Percentiles rank a stretch among this genome's conserved stretches.
Conservation (phyloP, 768 basidiomycete species). For the Suillus alpinus region DNA sequence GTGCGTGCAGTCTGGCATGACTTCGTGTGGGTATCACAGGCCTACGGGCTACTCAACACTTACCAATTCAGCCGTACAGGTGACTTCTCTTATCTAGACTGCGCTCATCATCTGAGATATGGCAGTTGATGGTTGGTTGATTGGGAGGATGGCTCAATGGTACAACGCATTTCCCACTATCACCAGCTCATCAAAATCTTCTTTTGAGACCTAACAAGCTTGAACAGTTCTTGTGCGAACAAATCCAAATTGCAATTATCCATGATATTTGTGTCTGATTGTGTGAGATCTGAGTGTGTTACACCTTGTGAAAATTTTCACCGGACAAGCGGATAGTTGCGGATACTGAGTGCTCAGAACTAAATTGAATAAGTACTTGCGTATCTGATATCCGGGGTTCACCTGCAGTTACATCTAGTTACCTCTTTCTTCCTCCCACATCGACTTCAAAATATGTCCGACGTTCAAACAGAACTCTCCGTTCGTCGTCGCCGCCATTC, state of each 20-base stretch:
- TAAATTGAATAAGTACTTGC: constrained; percentile 1
- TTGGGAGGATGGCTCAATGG: not conserved
- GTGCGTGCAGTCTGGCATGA: not conserved
- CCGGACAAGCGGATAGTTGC: not conserved
- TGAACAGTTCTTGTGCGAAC: constrained; percentile 5
- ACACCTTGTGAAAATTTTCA: constrained; percentile 14
- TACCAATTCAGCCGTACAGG: not conserved
- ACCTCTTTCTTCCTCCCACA: not conserved
- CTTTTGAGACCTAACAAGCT: not conserved
- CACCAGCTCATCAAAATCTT: not conserved
- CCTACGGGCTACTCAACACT: not conserved
- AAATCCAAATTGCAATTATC: not conserved
- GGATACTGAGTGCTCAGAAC: not conserved
- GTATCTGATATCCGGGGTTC: not conserved
- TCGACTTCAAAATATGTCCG: constrained; percentile 10
- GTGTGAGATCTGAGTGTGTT: constrained; percentile 14
- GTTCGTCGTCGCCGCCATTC: constrained; percentile 63
- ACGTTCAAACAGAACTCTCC: constrained; percentile 10
- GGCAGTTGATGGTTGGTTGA: not conserved
- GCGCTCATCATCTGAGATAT: not conserved
- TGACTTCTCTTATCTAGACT: not conserved
- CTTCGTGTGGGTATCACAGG: not conserved
- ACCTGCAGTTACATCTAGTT: not conserved
- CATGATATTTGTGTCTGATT: constrained; percentile 17
- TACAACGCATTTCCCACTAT: not conserved